A percentile compares a stretch with the other conserved stretches of the same genome.
These are phyloP conservation scores for Raffaelea arxii DNA, from an alignment of 2,329 filamentous ascomycete species.

Conservation along the genomic window DNA sequence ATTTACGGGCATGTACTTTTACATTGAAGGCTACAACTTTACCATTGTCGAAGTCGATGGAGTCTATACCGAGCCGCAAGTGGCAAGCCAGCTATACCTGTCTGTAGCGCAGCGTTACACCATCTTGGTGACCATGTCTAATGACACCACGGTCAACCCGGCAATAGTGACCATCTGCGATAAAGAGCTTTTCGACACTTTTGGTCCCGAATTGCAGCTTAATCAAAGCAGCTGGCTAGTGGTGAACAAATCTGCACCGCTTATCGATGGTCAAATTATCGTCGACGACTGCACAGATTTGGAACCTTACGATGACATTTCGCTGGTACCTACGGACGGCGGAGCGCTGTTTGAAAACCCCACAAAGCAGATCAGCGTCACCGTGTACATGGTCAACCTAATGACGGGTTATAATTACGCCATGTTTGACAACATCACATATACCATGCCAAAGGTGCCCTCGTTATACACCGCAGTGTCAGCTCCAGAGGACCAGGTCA, in stretches of 20 bases:
- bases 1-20: conserved; percentile 59
- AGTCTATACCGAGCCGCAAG: conserved; percentile 52
- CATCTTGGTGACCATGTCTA: conserved; percentile 53
- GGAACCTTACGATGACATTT: conserved; percentile 63
- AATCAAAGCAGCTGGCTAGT: conserved; percentile 58
- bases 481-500: conserved; percentile 42
- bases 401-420: conserved; percentile 36
- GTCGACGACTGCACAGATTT: conserved; percentile 36
- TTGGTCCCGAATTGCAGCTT: conserved; percentile 59
- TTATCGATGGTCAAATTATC: conserved; percentile 24
- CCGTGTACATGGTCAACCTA: conserved; percentile 57
- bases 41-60: conserved; percentile 66
- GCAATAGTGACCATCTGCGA: conserved; percentile 39
- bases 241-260: conserved; percentile 42
- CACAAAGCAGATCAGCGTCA: conserved; percentile 52
- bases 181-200: conserved; percentile 54
- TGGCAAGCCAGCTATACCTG: conserved; percentile 55
- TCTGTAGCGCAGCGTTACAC: conserved; percentile 57
- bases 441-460: conserved; percentile 64
- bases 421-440: conserved; percentile 71
- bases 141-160: conserved; percentile 53
- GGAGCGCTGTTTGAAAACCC: conserved; percentile 50
- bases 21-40: conserved; percentile 59
- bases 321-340: conserved; percentile 59
- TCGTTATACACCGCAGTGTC: conserved; percentile 68